phyloP scores from a whole-genome alignment of 2,329 filamentous ascomycete genomes.

The Hyphodiscus sp. region DNA sequence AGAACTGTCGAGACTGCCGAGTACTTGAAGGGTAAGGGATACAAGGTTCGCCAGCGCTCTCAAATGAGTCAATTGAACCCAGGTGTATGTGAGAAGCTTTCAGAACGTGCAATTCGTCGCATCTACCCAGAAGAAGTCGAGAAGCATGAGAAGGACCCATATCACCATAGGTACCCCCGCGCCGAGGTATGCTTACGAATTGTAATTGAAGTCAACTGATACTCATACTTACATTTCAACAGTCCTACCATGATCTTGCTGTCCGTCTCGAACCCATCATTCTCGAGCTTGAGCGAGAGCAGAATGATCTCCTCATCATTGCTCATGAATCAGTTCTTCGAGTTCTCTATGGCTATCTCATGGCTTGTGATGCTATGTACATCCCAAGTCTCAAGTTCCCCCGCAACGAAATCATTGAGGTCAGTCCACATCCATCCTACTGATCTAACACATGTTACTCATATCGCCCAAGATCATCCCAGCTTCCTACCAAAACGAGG shows the following conservation, averaged over 20 bases:
- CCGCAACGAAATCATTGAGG: constrained; percentile 94
- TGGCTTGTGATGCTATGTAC: constrained; percentile 94
- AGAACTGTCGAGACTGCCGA: constrained; percentile 87
- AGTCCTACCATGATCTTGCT: constrained; percentile 98
- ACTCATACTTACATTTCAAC: constrained; percentile 19
- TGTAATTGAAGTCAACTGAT: constrained; percentile 7
- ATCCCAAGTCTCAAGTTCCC: constrained; percentile 93
- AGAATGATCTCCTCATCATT: constrained; percentile 96
- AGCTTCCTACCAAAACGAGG: constrained; percentile 93
- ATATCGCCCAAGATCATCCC: constrained; percentile 64
- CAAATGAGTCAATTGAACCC: constrained; percentile 98
- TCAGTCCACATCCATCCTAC: constrained; percentile 27
- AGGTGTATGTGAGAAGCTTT: constrained; percentile 90
- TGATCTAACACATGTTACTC: neutral
- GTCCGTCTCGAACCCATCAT: constrained; percentile 97
- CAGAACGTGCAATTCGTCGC: constrained; percentile 71
- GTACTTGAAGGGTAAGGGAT: constrained; percentile 70
- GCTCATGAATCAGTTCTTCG: constrained; percentile 97
- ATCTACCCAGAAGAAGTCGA: constrained; percentile 85
- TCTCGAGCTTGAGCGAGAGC: constrained; percentile 90
- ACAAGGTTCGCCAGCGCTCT: constrained; percentile 81
- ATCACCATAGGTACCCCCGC: constrained; percentile 92
- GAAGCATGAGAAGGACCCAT: constrained; percentile 91
- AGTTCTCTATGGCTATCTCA: constrained; percentile 93
- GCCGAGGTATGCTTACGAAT: constrained; percentile 62